Base-by-base conservation (phyloP, 257 asterid species). In the Mentha longifolia region DNA sequence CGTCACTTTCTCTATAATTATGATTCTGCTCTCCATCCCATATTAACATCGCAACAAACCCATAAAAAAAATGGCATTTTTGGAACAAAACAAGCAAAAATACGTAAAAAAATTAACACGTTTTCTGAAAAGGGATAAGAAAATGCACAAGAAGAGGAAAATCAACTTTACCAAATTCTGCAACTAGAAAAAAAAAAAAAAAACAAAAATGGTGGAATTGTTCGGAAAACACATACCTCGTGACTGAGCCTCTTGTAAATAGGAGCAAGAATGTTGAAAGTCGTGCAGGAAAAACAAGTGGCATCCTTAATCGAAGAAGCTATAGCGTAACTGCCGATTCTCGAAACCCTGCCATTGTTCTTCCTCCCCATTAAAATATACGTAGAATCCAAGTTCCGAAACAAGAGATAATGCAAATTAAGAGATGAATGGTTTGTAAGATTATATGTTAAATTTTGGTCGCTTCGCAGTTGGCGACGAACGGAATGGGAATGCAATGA, bases 191-290 rank as follows among this genome's bases (percentile, higher is more conserved):
- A 39, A 35, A 16, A n/a, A 68, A n/a, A n/a, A n/a, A n/a, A n/a
- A n/a, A n/a, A n/a, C n/a, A n/a, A 41, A 8, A 37, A 0, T 5
- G 12, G 49, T 22, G 61, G 37, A 35, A n/a, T 13, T 13, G 2
- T 9, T 1, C 4, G 0, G 8, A 20, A n/a, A 65, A 45, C 43
- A 52, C 39, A 9, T 73, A 85, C 97, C 93, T 85, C 87, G 35
- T 76, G 89, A 78, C 83, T 76, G 51, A 95, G 90, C 33, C 99
- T 80, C 70, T 95, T 95, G 86, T 95, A 95, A 73, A 95, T 95
- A n/a, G 99, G 99, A 14, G 99, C 99, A 5, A 95, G 92, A 67
- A 95, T 95, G 68, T 95, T 95, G 80, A 95, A 95, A 7, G 99
- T 95, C 28, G 99, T 95, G 85, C 99, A 95, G 9, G 99, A 95